Evolutionary conservation across 2,329 filamentous ascomycete species (phyloP).

Genomic region (Aspergillus vadensis): DNA sequence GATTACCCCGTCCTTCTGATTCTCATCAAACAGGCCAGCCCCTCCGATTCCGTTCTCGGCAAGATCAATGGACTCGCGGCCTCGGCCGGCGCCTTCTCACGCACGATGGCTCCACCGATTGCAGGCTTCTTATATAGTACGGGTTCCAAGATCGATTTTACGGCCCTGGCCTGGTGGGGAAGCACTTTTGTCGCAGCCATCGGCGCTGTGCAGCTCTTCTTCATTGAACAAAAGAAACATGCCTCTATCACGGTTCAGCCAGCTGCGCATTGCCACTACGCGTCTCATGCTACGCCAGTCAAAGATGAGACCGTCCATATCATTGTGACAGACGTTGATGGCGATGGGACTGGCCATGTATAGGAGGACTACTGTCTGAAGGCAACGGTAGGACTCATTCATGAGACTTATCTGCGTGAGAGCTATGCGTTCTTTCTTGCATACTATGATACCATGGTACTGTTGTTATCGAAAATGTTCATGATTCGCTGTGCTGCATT

Average conservation of each 20-base stretch:
- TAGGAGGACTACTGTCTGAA: background rate
- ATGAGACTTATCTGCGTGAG: background rate
- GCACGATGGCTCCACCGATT: constrained; percentile 69
- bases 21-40: constrained; percentile 71
- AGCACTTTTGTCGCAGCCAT: constrained; percentile 58
- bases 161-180: constrained; percentile 65
- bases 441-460: background rate
- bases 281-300: constrained; percentile 18
- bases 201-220: constrained; percentile 59
- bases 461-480: background rate
- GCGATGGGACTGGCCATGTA: background rate
- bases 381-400: background rate
- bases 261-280: constrained; percentile 32
- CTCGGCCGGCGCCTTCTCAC: constrained; percentile 68
- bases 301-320: constrained; percentile 33
- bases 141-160: constrained; percentile 59
- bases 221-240: constrained; percentile 54
- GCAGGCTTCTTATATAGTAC: constrained; percentile 68
- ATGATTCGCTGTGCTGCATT: background rate
- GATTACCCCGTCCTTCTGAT: constrained; percentile 70
- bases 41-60: constrained; percentile 63
- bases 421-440: background rate
- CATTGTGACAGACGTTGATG: constrained; percentile 30
- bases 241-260: constrained; percentile 42
- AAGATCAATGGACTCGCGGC: constrained; percentile 74